Conservation (phyloP, 1,139 yeast species). For the Taphrina betulina region DNA sequence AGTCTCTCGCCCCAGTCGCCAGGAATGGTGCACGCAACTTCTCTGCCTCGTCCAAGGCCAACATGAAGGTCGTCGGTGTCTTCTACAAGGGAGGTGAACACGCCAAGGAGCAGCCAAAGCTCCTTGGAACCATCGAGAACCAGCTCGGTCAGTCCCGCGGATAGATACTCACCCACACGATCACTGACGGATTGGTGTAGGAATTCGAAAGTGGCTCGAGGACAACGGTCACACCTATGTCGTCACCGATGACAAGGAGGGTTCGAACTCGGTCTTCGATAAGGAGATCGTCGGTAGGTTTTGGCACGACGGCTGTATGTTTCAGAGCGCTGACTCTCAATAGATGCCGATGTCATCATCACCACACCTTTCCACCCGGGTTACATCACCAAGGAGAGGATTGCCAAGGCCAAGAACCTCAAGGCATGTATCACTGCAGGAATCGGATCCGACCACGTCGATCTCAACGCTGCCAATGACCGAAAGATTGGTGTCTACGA, state of each 20-base stretch:
- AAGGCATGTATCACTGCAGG: slow-evolving; percentile 77
- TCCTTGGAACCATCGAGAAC: slow-evolving; percentile 72
- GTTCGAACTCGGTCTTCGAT: slow-evolving; percentile 60
- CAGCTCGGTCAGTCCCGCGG: slow-evolving; percentile 62
- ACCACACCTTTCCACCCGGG: slow-evolving; percentile 86
- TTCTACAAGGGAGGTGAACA: slow-evolving; percentile 52
- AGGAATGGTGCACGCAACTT: slow-evolving; percentile 17
- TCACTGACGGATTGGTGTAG: too few relatives aligned
- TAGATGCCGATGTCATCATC: slow-evolving; percentile 57
- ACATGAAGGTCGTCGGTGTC: slow-evolving; percentile 52
- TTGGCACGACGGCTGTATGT: too few relatives aligned
- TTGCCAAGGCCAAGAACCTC: slow-evolving; percentile 69
- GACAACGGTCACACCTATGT: slow-evolving; percentile 65
- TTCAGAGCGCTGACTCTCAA: too few relatives aligned
- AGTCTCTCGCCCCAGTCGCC: slow-evolving; percentile 5
- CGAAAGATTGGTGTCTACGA: slow-evolving; percentile 65
- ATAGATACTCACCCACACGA: too few relatives aligned
- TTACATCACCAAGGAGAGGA: slow-evolving; percentile 64
- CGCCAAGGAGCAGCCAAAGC: slow-evolving; percentile 59
- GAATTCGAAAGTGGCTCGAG: slow-evolving; percentile 60
- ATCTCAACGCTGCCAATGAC: slow-evolving; percentile 69
- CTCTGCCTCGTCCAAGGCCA: slow-evolving; percentile 22
- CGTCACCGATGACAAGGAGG: slow-evolving; percentile 69
- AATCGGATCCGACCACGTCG: slow-evolving; percentile 81
- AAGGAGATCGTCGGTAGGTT: slow-evolving; percentile 61